These are phyloP conservation scores for Pichia membranifaciens DNA, from an alignment of 805 yeast genomes.

Conservation along the genomic window DNA sequence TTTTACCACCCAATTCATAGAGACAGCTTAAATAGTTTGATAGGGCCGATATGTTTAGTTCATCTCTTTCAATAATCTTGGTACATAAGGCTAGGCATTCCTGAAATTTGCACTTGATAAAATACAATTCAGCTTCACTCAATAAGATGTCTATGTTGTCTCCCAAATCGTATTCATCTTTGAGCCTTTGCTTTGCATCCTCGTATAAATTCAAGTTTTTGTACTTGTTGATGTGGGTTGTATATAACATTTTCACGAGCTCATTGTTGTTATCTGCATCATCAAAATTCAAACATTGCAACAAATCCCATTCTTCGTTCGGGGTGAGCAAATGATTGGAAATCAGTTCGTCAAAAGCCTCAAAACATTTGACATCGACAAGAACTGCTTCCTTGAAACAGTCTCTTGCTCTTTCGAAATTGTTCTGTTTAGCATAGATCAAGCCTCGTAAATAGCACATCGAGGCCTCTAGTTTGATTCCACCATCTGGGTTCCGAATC, in stretches of 20 bases:
- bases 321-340: slow-evolving; percentile 73
- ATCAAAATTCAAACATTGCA: slow-evolving; percentile 58
- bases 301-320: slow-evolving; percentile 78
- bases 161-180: slow-evolving; percentile 65
- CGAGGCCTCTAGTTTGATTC: slow-evolving; percentile 80
- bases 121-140: slow-evolving; percentile 63
- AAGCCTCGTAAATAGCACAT: slow-evolving; percentile 81
- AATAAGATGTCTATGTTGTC: slow-evolving; percentile 65
- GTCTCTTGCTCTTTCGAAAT: slow-evolving; percentile 79
- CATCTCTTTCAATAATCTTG: slow-evolving; percentile 50
- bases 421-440: slow-evolving; percentile 75
- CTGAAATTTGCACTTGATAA: slow-evolving; percentile 71
- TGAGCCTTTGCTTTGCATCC: slow-evolving; percentile 60
- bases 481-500: slow-evolving; percentile 60
- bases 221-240: slow-evolving; percentile 70
- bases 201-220: slow-evolving; percentile 49
- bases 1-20: slow-evolving; percentile 77
- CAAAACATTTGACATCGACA: slow-evolving; percentile 88
- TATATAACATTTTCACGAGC: slow-evolving; percentile 68
- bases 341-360: slow-evolving; percentile 79
- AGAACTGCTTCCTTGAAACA: slow-evolving; percentile 80
- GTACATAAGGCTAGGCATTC: slow-evolving; percentile 75
- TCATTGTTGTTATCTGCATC: slow-evolving; percentile 77
- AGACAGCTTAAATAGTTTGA: slow-evolving; percentile 81
- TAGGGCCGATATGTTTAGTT: slow-evolving; percentile 60